phyloP scores from a whole-genome alignment of 1,284 basidiomycete genomes.

The Rhodofomes roseus region DNA sequence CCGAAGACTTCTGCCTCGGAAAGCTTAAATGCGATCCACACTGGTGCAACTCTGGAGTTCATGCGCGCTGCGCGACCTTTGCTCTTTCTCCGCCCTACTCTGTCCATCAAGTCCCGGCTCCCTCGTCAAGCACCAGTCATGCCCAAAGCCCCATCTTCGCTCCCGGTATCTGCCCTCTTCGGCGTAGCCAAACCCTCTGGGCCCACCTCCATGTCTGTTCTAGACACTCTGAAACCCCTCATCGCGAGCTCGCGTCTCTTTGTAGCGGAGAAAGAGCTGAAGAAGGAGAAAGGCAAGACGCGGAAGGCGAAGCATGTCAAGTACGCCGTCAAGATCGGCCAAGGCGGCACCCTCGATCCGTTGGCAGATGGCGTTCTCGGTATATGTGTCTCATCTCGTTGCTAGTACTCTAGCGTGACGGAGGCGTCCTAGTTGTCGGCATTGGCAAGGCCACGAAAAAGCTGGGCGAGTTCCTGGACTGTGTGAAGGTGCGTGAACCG shows the following conservation, averaged over 20 bases:
- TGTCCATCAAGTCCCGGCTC: neutral
- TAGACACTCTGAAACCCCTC: conserved; percentile 85
- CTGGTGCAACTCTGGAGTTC: too few species aligned
- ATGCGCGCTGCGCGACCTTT: neutral
- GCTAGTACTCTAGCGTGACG: conserved; percentile 10
- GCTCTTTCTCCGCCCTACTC: neutral
- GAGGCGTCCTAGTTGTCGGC: conserved; percentile 69
- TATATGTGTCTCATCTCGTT: conserved; percentile 26
- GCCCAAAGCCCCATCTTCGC: conserved; percentile 57
- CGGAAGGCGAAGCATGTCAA: conserved; percentile 33
- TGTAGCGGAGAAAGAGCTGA: conserved; percentile 53
- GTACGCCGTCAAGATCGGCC: conserved; percentile 73
- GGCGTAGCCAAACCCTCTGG: conserved; percentile 86
- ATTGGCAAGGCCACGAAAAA: conserved; percentile 91
- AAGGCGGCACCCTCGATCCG: conserved; percentile 95
- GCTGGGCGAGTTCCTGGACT: conserved; percentile 82
- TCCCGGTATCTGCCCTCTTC: conserved; percentile 80
- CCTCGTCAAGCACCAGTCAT: conserved; percentile 31
- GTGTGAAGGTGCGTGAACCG: conserved; percentile 73
- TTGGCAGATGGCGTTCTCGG: conserved; percentile 92
- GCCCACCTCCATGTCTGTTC: conserved; percentile 85
- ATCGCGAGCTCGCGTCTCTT: conserved; percentile 81
- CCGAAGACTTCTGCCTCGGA: too few species aligned
- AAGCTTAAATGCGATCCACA: too few species aligned
- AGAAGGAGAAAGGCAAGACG: conserved; percentile 37